phyloP scores from a whole-genome alignment of 192 early-diverging fungal genomes.

The Linnemannia exigua region DNA sequence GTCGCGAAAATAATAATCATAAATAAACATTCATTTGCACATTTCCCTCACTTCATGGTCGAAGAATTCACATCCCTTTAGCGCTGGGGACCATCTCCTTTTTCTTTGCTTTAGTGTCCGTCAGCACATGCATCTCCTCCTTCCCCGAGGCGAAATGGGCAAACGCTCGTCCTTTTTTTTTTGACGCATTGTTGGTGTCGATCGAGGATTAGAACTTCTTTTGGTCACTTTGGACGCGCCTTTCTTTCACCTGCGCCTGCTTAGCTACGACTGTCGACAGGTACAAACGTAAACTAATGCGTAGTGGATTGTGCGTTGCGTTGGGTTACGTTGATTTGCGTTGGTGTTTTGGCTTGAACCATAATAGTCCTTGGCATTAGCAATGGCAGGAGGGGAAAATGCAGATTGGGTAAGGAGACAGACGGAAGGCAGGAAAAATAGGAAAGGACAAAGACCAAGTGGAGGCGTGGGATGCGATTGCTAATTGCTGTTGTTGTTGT shows the following conservation, averaged over 20 bases:
- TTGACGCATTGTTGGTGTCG: neutral
- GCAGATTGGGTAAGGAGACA: neutral
- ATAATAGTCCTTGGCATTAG: neutral
- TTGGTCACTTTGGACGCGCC: neutral
- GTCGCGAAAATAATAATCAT: too few species aligned
- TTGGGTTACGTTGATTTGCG: too few species aligned
- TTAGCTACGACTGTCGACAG: neutral
- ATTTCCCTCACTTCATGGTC: too few species aligned
- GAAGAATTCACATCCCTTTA: neutral
- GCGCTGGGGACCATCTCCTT: neutral
- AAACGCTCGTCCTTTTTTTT: neutral
- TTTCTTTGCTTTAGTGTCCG: neutral
- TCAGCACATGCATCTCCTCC: neutral
- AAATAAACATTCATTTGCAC: too few species aligned
- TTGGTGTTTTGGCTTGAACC: neutral
- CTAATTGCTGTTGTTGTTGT: neutral
- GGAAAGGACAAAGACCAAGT: neutral
- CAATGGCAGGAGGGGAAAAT: neutral
- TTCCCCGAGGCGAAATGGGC: neutral
- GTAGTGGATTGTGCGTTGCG: neutral
- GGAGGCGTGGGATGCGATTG: neutral
- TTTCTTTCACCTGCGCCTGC: neutral
- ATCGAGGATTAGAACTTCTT: constrained; percentile 1
- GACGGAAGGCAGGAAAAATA: neutral
- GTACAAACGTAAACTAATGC: neutral